Base-by-base conservation (phyloP, 2,329 filamentous ascomycete species). In the Aspergillus bombycis region DNA sequence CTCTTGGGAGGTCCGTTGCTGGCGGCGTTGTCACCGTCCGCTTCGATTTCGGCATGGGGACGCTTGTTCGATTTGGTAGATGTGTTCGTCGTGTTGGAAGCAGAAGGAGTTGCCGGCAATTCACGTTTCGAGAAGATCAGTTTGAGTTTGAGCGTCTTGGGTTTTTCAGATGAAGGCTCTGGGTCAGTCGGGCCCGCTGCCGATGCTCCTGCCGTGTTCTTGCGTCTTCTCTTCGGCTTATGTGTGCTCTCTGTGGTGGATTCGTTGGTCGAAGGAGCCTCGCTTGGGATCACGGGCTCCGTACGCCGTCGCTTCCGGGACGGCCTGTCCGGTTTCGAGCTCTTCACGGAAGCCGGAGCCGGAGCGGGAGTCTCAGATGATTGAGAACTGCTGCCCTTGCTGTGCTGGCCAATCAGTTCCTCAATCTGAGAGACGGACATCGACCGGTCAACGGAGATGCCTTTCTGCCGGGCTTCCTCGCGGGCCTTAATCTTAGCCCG, bases 401-500 rank as follows among this genome's bases (percentile, higher is more conserved):
- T 67, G 32, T 71, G 61, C 26, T 68, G 59, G 19, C 55, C 34
- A 23, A 74, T 71, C 54, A 70, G 61, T 9, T 62, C 61, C 52
- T 66, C 54, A 19, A 74, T 68, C 4, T 71, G 65, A 19, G 63
- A 61, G 11, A 67, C 36, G 2, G 61, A 56, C 68, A 68, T 68
- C 28, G 62, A 67, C 28, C 65, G 65, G 50, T 71, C 64, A 7
- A 71, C 59, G 6, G 41, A 12, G 38, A 72, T 70, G 28, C 69
- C 71, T 41, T 59, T 65, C 10, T 62, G 61, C 4, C 62, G 66
- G 5, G 73, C 71, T n/a, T 64, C 67, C 28, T 73, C 64, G 23
- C 68, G 70, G 38, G 68, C 66, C 34, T 63, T 68, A 30, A 73
- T 66, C 43, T 65, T 70, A 6, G 65, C 64, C 32, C 53, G 62